A percentile compares a stretch with the other conserved stretches of the same genome.
Conservation (phyloP, 768 basidiomycete species). For the Boletellus emodensis region DNA sequence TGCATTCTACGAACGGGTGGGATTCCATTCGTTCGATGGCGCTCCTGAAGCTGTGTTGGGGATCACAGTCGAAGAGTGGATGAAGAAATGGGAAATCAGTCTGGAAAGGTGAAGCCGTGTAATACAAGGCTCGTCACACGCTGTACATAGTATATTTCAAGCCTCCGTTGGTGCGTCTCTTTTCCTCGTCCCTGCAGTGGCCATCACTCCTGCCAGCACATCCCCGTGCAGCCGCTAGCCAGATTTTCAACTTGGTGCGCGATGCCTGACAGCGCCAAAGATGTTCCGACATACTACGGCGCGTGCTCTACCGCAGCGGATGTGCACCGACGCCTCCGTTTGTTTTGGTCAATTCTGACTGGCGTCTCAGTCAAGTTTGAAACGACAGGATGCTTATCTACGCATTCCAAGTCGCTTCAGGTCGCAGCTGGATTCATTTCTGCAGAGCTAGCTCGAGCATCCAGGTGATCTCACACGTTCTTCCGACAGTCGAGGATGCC, state of each 20-base stretch:
- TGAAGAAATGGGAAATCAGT: conserved; percentile 9
- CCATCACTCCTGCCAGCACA: too few relatives aligned
- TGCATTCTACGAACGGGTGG: conserved; percentile 58
- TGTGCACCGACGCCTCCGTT: background rate
- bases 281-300: background rate
- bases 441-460: conserved; percentile 7
- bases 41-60: conserved; percentile 51
- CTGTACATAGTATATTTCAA: too few relatives aligned
- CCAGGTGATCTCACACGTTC: conserved; percentile 15
- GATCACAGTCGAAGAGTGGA: conserved; percentile 44
- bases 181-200: background rate
- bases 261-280: background rate
- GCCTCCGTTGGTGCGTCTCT: background rate
- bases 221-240: background rate
- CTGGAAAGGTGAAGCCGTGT: background rate
- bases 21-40: conserved; percentile 56
- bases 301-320: background rate
- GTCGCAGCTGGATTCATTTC: background rate
- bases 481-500: conserved; percentile 16
- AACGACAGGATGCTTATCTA: conserved; percentile 14
- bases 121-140: background rate
- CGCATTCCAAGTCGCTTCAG: background rate
- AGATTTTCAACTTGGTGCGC: background rate
- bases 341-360: background rate
- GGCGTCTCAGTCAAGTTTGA: conserved; percentile 16